Evolutionary conservation across 495 filamentous ascomycete species (phyloP).

Genomic region (Entonaema liquescens): DNA sequence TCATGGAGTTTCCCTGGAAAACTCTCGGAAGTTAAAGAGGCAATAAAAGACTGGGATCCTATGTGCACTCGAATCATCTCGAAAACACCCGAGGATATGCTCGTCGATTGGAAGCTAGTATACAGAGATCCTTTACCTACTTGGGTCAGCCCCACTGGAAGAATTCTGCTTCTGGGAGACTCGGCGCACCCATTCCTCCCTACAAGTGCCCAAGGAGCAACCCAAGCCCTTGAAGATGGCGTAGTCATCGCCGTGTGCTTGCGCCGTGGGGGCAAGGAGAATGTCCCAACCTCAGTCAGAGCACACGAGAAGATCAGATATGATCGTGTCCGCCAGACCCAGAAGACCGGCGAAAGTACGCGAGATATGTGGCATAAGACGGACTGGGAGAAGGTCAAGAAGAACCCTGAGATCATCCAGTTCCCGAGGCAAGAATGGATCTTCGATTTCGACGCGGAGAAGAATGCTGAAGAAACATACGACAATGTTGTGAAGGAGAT

Average conservation of each 20-base stretch:
- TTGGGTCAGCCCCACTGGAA: conserved; percentile 67
- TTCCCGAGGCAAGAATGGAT: conserved; percentile 67
- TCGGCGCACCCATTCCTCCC: conserved; percentile 72
- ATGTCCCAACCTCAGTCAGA: conserved; percentile 55
- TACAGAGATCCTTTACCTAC: conserved; percentile 70
- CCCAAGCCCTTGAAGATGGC: conserved; percentile 72
- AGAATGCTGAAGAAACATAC: conserved; percentile 62
- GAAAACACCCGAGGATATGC: conserved; percentile 61
- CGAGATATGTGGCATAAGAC: conserved; percentile 66
- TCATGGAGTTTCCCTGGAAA: conserved; percentile 69
- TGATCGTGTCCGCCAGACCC: conserved; percentile 55
- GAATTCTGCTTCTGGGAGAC: conserved; percentile 68
- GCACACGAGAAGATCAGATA: conserved; percentile 62
- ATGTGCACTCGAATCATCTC: conserved; percentile 65
- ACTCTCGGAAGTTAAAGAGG: conserved; percentile 65
- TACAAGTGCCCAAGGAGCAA: conserved; percentile 69
- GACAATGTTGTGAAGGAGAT: conserved; percentile 49
- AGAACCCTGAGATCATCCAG: conserved; percentile 61
- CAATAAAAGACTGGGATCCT: conserved; percentile 69
- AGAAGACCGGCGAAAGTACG: conserved; percentile 64
- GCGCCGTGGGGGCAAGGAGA: conserved; percentile 61
- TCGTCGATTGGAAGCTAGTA: conserved; percentile 75
- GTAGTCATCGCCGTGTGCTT: conserved; percentile 68
- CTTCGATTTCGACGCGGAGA: conserved; percentile 64
- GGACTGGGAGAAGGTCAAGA: conserved; percentile 61